Evolutionary conservation across 805 yeast genomes (phyloP).

Genomic region (Sugiyamaella americana): DNA sequence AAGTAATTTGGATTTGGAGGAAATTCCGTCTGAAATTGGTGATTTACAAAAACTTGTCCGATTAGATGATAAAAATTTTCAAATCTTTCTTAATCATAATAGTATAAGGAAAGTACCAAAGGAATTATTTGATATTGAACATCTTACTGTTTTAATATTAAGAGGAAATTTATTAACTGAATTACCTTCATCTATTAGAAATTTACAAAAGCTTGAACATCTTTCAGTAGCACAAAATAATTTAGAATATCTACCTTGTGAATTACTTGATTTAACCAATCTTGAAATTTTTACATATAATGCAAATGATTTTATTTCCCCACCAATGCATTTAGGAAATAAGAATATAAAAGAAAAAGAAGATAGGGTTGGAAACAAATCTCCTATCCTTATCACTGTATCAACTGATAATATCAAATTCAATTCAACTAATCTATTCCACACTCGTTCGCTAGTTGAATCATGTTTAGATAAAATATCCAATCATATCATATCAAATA

Average conservation of each 20-base stretch:
- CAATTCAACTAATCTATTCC: not conserved
- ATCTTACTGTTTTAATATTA: constrained; percentile 32
- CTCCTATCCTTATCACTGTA: not conserved
- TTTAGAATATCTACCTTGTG: constrained; percentile 32
- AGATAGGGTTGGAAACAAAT: not conserved
- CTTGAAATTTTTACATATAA: constrained; percentile 29
- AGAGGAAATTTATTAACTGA: constrained; percentile 29
- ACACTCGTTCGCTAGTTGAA: not conserved
- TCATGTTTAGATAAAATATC: constrained; percentile 10
- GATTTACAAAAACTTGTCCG: constrained; percentile 31
- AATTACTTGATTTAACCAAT: constrained; percentile 27
- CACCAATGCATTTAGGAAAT: constrained; percentile 13
- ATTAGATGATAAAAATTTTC: constrained; percentile 22
- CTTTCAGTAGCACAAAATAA: constrained; percentile 33
- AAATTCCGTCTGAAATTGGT: constrained; percentile 32
- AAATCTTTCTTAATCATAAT: constrained; percentile 30
- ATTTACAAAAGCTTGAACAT: constrained; percentile 29
- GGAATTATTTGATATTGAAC: constrained; percentile 28
- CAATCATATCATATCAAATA: constrained; percentile 4
- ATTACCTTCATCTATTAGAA: constrained; percentile 31
- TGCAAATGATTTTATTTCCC: constrained; percentile 32
- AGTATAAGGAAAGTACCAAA: constrained; percentile 25
- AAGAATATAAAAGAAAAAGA: not conserved
- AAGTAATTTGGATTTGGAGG: constrained; percentile 21
- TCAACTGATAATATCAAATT: not conserved